Evolutionary conservation across 176 grass and related monocot species (phyloP), one percentile per base, ranked within the genome.

Genomic region (Aegilops longissima): DNA sequence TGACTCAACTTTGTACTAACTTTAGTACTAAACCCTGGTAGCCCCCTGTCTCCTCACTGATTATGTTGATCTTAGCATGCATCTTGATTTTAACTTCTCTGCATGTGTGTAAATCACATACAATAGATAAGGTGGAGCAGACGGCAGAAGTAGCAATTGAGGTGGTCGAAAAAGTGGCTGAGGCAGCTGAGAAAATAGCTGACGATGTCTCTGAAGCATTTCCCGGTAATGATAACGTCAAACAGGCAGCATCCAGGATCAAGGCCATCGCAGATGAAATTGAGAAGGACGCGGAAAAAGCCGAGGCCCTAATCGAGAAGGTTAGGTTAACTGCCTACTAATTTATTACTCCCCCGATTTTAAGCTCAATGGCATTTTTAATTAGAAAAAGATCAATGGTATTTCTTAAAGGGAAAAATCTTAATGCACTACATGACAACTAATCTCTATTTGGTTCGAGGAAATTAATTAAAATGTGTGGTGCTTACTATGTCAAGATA

Each of bases 261-360:
- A 89, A 92, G 82, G 14, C 68, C 3, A 12, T 92, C 11, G 61
- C 82, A 0, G 73, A 94, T 6, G 36, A 2, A 20, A 78, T 92
- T 64, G 90, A 92, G 45, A 80, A 83, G 65, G 90, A 92, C 12
- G 93, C 82, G 29, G 87, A 88, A 34, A 89, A 82, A 75, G 93
- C 85, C 56, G 90, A 90, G 80, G 72, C 81, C 31, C 2, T 94
- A 8, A 77, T 92, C 42, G n/a, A 83, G 1, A 92, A 92, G 93
- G 92, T 91, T 47, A 74, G 69, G 17, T 70, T 39, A 31, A 51
- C 12, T 31, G 45, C 78, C 52, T 39, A 77, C 31, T 39, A 11
- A 70, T 77, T 61, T 12, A 38, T 58, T 44, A 31, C 18, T 74
- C 20, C 16, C 40, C 20, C 2, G 6, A 9, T 17, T 49, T 47